Evolutionary conservation across 176 grass and related monocot species (phyloP).

Genomic region (Lolium multiflorum): DNA sequence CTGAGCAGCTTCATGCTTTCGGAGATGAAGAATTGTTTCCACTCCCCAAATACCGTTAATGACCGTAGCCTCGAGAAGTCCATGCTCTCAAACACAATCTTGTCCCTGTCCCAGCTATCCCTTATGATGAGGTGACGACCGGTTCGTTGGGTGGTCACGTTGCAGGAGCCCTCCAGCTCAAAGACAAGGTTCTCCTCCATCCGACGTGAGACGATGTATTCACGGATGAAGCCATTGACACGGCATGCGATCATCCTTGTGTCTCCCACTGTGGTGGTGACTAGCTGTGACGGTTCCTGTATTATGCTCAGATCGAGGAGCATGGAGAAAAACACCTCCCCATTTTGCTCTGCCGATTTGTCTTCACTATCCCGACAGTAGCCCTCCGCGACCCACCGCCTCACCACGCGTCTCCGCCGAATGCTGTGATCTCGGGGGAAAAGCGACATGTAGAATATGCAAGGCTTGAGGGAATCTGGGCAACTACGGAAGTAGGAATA

Average conservation of each 20-base stretch:
- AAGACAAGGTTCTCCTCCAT: constrained; percentile 40
- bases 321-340: background rate
- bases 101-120: background rate
- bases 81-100: background rate
- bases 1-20: constrained; percentile 37
- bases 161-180: background rate
- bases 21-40: background rate
- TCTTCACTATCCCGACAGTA: background rate
- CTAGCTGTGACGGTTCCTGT: background rate
- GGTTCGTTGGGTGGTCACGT: background rate
- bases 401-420: constrained; percentile 29
- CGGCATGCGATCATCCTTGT: background rate
- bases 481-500: constrained; percentile 30
- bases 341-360: background rate
- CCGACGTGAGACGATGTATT: constrained; percentile 19
- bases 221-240: constrained; percentile 43
- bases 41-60: constrained; percentile 9
- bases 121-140: constrained; percentile 25
- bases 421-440: background rate
- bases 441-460: constrained; percentile 52
- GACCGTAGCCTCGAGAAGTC: constrained; percentile 39
- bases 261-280: rapidly evolving
- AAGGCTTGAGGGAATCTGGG: constrained; percentile 45
- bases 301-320: constrained; percentile 30
- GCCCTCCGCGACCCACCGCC: constrained; percentile 52